phyloP scores from a whole-genome alignment of 1,139 yeast genomes.

The Yamadazyma taylorii region DNA sequence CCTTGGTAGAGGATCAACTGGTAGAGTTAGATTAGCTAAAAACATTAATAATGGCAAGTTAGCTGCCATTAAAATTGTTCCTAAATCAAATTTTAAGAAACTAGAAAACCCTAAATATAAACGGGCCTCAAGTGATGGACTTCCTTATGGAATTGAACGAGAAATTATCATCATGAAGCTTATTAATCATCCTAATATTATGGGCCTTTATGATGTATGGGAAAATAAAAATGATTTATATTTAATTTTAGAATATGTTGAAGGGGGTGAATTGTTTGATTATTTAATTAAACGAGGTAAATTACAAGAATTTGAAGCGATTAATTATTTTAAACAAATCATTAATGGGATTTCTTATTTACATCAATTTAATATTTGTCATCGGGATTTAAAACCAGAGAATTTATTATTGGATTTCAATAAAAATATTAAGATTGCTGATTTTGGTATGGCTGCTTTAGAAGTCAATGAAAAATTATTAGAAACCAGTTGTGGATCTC shows the following conservation, averaged over 20 bases:
- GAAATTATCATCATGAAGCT: conserved; percentile 93
- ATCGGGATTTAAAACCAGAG: conserved; percentile 95
- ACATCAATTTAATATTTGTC: conserved; percentile 92
- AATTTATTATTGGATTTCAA: conserved; percentile 83
- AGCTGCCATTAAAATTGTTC: conserved; percentile 96
- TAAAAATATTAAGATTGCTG: conserved; percentile 92
- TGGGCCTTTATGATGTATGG: conserved; percentile 98
- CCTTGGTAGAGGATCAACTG: conserved; percentile 92
- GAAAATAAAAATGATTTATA: conserved; percentile 92
- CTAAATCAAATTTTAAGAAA: conserved; percentile 65
- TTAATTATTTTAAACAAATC: conserved; percentile 87
- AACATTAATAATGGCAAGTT: conserved; percentile 80
- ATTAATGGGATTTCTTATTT: conserved; percentile 90
- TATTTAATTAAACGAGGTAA: conserved; percentile 86
- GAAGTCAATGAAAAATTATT: conserved; percentile 82
- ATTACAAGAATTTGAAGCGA: conserved; percentile 85
- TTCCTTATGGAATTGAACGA: conserved; percentile 93
- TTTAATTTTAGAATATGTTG: conserved; percentile 90
- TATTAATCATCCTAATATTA: conserved; percentile 87
- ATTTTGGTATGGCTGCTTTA: conserved; percentile 99
- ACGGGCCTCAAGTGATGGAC: conserved; percentile 38
- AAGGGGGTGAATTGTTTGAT: conserved; percentile 96
- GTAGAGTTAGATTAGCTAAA: conserved; percentile 89
- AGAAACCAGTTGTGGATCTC: conserved; percentile 97
- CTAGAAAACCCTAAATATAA: conserved; percentile 54